Evolutionary conservation across 225 moss, liverwort and hornwort species (phyloP), one percentile per base, ranked within the genome.

Genomic region (Antitrichia curtipendula): DNA sequence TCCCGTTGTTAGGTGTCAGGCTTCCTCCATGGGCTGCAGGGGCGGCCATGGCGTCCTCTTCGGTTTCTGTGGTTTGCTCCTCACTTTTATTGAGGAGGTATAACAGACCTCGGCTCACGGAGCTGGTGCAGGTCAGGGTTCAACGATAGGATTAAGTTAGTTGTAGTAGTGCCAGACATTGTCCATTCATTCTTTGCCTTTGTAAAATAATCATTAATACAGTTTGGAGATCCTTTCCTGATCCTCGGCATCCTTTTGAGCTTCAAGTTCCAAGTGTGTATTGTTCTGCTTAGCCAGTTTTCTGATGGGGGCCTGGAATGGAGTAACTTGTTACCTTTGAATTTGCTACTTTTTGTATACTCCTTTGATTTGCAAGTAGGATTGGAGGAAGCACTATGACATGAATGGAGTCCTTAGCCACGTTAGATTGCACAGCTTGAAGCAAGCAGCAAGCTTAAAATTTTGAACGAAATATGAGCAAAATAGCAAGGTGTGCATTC

Each of bases 1-100:
- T 90, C 52, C 96, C 98, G 6, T 79, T 83, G 19, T 83, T 90
- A 16, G 92, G 92, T 9, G 38, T 98, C 31, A 74, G 92, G 25
- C 89, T 98, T 13, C 96, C 98, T 8, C 98, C 98, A 7, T 98
- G 98, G 98, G 96, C 95, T 81, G 98, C 96, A 4, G 98, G 96
- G 68, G 96, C 92, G 0, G 96, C 96, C 8, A 98, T 98, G 98
- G 98, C 98, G 50, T 92, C 89, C 28, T 98, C 98, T 7, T 96
- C 96, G 4, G 96, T 96, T 38, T 96, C 95, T 64, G 98, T 96
- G 90, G 97, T 97, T 54, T 96, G 98, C 94, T 98, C 97, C 69
- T 98, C 98, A 49, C 92, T 98, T 23, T 88, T 97, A 88, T 88
- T 98, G 90, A 89, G 96, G 87, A 94, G 82, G 75, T 98, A 96